Conservation (phyloP, 106 monocot genomes). For the Agapanthus africanus region DNA sequence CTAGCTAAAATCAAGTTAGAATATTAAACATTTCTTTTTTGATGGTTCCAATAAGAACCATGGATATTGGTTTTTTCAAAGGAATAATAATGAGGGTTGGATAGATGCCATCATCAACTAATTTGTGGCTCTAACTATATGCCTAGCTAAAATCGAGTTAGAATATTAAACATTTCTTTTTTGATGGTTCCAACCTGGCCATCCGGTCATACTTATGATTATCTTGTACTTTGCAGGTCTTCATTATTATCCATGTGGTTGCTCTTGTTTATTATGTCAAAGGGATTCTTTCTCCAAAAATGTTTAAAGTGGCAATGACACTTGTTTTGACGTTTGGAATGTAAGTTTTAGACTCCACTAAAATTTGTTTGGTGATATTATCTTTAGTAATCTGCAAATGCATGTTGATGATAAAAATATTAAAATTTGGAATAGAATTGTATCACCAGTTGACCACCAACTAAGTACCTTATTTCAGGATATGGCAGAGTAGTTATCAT, state of each 20-base stretch:
- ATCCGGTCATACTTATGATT: background rate
- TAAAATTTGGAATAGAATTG: too few relatives aligned
- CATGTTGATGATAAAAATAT: slow-evolving; percentile 1
- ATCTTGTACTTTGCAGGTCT: slow-evolving; percentile 53
- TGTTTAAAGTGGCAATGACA: slow-evolving; percentile 96
- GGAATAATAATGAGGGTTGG: too few relatives aligned
- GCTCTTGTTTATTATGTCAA: slow-evolving; percentile 94
- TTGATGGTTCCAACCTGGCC: background rate
- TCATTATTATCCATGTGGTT: slow-evolving; percentile 94
- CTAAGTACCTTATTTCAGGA: background rate
- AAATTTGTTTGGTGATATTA: background rate
- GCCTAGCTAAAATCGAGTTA: background rate
- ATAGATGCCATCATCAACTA: too few relatives aligned
- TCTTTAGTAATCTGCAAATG: slow-evolving; percentile 5
- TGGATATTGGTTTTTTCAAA: too few relatives aligned
- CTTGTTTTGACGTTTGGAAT: slow-evolving; percentile 82
- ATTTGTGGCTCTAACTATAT: background rate
- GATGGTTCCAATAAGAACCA: too few relatives aligned
- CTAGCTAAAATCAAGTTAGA: background rate
- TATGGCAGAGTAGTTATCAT: background rate
- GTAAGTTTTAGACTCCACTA: slow-evolving; percentile 44
- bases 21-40: background rate
- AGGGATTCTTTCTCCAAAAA: slow-evolving; percentile 78
- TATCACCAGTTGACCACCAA: too few relatives aligned
- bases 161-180: background rate